Conservation (phyloP, 192 early-diverging fungal species). For the Coemansia pectinata region DNA sequence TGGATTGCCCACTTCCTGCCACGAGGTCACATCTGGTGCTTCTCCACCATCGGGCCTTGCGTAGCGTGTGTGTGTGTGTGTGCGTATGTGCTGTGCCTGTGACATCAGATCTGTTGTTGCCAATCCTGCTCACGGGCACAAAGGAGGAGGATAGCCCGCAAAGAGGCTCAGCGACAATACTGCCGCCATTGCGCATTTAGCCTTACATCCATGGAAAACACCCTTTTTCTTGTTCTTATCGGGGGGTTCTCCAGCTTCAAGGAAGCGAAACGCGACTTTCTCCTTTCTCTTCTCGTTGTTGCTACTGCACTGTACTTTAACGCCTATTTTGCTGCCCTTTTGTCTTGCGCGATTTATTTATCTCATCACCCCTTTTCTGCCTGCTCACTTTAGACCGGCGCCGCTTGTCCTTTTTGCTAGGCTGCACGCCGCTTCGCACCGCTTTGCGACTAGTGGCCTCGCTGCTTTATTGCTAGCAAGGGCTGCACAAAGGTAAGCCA, state of each 20-base stretch:
- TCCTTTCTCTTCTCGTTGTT: background rate
- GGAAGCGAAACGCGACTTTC: background rate
- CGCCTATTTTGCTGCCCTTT: too few species aligned
- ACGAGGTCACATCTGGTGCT: background rate
- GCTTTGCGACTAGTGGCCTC: background rate
- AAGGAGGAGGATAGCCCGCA: background rate
- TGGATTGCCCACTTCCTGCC: background rate
- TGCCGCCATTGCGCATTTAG: slow-evolving; percentile 7
- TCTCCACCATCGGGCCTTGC: background rate
- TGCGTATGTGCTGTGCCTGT: background rate
- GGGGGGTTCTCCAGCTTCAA: slow-evolving; percentile 1
- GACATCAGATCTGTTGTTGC: background rate
- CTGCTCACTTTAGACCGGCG: background rate
- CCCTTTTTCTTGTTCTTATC: background rate
- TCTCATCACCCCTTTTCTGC: background rate
- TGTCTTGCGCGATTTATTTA: background rate
- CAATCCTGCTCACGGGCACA: background rate
- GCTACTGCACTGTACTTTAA: background rate
- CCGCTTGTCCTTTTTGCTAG: background rate
- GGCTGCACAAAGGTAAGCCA: slow-evolving; percentile 2
- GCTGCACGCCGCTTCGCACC: background rate
- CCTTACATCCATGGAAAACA: background rate
- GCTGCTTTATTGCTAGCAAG: background rate
- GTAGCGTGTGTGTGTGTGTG: background rate
- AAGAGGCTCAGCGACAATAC: background rate